Evolutionary conservation across 345 rosid species (phyloP).

Genomic region (Eucalyptus viminalis): DNA sequence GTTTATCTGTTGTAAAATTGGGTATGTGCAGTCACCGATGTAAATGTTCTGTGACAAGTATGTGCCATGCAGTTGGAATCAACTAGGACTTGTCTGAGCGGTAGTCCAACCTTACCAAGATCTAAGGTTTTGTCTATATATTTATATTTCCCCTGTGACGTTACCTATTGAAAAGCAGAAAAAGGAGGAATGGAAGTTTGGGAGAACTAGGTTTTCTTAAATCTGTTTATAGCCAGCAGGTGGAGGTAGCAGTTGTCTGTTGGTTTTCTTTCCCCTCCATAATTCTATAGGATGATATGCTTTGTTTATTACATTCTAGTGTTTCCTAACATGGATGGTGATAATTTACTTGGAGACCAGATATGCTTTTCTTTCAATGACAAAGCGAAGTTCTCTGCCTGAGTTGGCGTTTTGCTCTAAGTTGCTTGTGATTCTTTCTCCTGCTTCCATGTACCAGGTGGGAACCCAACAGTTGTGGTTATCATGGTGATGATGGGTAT

Average conservation of each 20-base stretch:
- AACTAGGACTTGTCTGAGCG: neutral
- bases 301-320: neutral
- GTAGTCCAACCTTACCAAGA: neutral
- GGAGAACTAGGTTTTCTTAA: neutral
- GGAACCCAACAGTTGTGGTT: constrained; percentile 94
- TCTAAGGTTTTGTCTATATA: neutral
- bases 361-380: neutral
- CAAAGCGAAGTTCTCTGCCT: neutral
- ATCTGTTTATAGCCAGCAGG: neutral
- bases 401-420: neutral
- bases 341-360: neutral
- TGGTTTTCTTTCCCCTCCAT: neutral
- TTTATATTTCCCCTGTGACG: neutral
- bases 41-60: neutral
- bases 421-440: neutral
- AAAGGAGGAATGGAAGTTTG: neutral
- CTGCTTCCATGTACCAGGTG: constrained; percentile 34
- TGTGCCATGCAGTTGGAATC: neutral
- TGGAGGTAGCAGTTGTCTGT: neutral
- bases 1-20: neutral
- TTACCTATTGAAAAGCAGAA: neutral
- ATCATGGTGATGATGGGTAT: constrained; percentile 92
- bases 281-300: neutral
- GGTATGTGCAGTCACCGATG: neutral
- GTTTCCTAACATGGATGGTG: neutral